Base-by-base conservation (phyloP, 345 rosid genomes). In the Barbarea vulgaris region DNA sequence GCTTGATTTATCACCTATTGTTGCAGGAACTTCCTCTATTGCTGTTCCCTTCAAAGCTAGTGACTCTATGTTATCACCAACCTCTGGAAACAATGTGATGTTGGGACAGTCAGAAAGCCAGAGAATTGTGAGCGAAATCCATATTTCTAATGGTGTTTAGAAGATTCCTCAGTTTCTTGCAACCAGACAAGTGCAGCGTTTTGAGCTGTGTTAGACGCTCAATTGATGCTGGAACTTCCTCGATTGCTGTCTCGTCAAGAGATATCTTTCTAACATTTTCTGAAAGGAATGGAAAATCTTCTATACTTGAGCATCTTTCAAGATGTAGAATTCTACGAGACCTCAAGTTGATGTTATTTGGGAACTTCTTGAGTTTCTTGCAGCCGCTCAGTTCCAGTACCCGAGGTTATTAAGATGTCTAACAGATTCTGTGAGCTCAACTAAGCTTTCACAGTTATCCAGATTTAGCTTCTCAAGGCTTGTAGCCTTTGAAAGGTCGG, bases 151-250 rank as follows among this genome's bases (percentile, higher is more conserved):
- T 57, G 63, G 63, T n/a, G 63, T 31, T 3, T 18, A 42, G 63
- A 31, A 57, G 63, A 31, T 57, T 57, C 21, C 31, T 57, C 63
- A 57, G 63, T 57, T 18, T 57, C 63, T 57, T 57, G 39, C 63
- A 57, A 9, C 21, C 21, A 31, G 63, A 28, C 63, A 57, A 27
- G 5, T n/a, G 36, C 63, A 57, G 22, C 1, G 41, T 15, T 7
- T 9, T 33, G 37, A 57, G 63, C 5, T 18, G 41, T 31, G 41
- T 14, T 30, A 56, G 12, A n/a, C 62, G 14, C 21, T 42, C 8
- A 5, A 42, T 42, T 2, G 18, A 42, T 2, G 48, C 7, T 0
- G 18, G 48, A 5, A 42, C 48, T 42, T 5, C 48, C 3, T 15
- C 18, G 3, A 42, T 42, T 42, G 47, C 6, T 41, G 17, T 41